phyloP scores from a whole-genome alignment of 2,329 filamentous ascomycete species.

The Fonsecaea pedrosoi region DNA sequence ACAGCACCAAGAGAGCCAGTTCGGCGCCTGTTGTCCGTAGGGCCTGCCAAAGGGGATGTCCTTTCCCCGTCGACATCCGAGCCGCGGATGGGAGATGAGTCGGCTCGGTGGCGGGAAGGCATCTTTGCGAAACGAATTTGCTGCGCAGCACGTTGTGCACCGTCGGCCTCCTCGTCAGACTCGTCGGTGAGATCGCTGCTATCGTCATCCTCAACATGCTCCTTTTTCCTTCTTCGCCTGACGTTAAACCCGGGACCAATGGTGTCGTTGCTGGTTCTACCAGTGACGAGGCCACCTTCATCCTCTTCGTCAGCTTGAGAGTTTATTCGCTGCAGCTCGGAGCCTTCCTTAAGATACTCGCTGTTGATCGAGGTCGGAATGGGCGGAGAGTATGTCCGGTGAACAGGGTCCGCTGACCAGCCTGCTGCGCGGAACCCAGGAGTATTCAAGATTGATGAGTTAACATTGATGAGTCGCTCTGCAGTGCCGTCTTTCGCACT shows the following conservation, averaged over 20 bases:
- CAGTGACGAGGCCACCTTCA: conserved; percentile 69
- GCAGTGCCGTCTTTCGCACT: conserved; percentile 70
- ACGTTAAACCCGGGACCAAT: conserved; percentile 59
- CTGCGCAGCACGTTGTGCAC: conserved; percentile 68
- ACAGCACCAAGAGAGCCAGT: conserved; percentile 64
- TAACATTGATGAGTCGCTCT: conserved; percentile 69
- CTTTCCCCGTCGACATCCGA: conserved; percentile 58
- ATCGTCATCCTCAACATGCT: conserved; percentile 68
- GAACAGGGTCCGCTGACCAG: conserved; percentile 63
- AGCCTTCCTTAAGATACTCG: conserved; percentile 65
- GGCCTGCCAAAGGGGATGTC: conserved; percentile 62
- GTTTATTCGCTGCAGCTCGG: conserved; percentile 48
- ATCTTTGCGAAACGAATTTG: conserved; percentile 97
- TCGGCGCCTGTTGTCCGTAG: conserved; percentile 55
- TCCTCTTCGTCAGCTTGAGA: conserved; percentile 63
- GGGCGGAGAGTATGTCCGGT: conserved; percentile 70
- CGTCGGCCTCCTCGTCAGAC: conserved; percentile 67
- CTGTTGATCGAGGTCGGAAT: conserved; percentile 68
- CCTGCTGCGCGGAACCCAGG: conserved; percentile 70
- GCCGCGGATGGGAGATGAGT: conserved; percentile 80
- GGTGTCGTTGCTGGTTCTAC: conserved; percentile 62
- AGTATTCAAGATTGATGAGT: conserved; percentile 67
- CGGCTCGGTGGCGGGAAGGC: conserved; percentile 83
- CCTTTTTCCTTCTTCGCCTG: conserved; percentile 60
- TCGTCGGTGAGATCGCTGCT: conserved; percentile 71